Evolutionary conservation across 768 basidiomycete species (phyloP).

Genomic region (Rhodotorula graminis): DNA sequence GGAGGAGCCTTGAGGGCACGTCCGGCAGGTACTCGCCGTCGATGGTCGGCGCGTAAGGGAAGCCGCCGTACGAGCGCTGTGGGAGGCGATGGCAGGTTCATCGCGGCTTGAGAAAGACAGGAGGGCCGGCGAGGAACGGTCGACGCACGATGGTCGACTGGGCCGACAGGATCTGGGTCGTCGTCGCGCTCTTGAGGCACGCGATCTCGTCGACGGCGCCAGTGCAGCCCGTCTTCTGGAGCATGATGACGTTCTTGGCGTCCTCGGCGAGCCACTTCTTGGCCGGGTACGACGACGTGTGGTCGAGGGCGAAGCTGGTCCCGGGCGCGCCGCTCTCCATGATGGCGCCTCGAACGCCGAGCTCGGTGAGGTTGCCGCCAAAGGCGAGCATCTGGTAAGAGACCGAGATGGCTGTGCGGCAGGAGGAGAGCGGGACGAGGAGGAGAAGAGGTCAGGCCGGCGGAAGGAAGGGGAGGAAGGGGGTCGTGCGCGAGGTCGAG

Average conservation of each 20-base stretch:
- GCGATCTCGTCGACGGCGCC: neutral
- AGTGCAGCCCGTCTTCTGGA: neutral
- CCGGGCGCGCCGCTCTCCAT: conserved; percentile 25
- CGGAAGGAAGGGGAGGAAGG: no score
- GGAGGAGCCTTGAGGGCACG: neutral
- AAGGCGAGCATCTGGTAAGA: conserved; percentile 22
- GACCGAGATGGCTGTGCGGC: conserved; percentile 6
- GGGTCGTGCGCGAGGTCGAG: no score
- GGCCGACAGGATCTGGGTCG: neutral
- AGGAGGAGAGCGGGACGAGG: neutral
- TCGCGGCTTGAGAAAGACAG: neutral
- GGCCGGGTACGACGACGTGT: conserved; percentile 7
- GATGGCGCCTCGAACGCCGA: conserved; percentile 26
- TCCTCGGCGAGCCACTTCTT: neutral
- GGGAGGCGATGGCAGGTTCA: no score
- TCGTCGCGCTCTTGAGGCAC: neutral
- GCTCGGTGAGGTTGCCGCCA: conserved; percentile 15
- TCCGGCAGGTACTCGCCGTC: conserved; percentile 6
- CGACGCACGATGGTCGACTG: neutral
- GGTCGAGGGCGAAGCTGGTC: conserved; percentile 1
- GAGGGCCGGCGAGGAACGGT: neutral
- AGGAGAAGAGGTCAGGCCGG: neutral
- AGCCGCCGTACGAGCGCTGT: neutral
- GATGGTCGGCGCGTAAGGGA: neutral
- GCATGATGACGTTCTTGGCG: neutral